Evolutionary conservation across 169 alveolate species (phyloP), one percentile per base, ranked within the genome.

Genomic region (Plasmodium vinckei): DNA sequence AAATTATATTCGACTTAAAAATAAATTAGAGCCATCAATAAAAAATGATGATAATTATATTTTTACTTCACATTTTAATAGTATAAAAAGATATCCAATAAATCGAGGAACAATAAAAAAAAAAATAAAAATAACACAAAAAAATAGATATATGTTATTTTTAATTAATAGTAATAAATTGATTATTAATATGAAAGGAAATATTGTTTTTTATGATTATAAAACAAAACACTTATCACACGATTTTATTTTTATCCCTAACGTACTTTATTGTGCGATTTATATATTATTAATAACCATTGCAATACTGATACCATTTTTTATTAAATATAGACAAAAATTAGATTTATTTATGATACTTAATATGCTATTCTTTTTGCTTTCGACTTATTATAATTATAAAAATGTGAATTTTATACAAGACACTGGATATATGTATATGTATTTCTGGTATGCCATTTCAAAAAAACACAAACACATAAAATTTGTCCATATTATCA

Each of bases 111-210:
- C 13, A 33, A 77, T 77, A 27, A 63, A 77, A 33, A 77, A 77
- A 44, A 77, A 19, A 1, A 77, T 77, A 49, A 64, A 77, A 77
- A 77, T 77, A 23, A 65, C 49, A 25, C 88, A 77, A 27, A 77
- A 77, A 68, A 77, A 77, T 68, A 61, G 88, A 77, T 77, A 77
- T 47, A 77, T 63, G 88, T 77, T 77, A 56, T 63, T 77, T 56
- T 68, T 77, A 23, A 77, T 77, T 51, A 77, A 77, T 77, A 77
- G 65, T 15, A 49, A 77, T 10, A 77, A 77, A 63, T 47, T 77
- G 53, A 64, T 33, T 63, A 77, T 77, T 46, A 68, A 47, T 44
- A 17, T 77, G 53, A 77, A 77, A 51, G 88, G 88, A 49, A 77
- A 77, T 57, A 64, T 77, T 12, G 68, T 77, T 77, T 77, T 77